Conservation (phyloP, 2,329 filamentous ascomycete genomes). For the Calycina herbarum region DNA sequence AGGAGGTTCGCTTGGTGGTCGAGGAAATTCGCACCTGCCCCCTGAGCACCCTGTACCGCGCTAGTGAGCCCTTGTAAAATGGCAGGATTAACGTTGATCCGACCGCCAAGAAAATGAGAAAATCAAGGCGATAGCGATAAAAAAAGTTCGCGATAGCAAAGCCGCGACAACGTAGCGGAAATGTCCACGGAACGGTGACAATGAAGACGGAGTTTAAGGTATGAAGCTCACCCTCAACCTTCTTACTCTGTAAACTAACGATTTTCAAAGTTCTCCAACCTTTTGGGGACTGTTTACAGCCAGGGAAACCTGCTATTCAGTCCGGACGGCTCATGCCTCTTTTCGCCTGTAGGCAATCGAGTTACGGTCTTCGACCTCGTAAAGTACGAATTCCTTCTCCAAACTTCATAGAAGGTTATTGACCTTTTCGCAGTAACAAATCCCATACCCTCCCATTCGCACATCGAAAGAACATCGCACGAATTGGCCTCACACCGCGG, state of each 20-base stretch:
- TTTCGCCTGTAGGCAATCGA: slow-evolving; percentile 94
- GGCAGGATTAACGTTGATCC: slow-evolving; percentile 17
- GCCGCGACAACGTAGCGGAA: slow-evolving; percentile 15
- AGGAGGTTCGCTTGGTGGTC: slow-evolving; percentile 18
- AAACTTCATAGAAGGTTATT: slow-evolving; percentile 10
- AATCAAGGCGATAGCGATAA: slow-evolving; percentile 15
- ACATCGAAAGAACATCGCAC: slow-evolving; percentile 89
- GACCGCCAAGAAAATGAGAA: slow-evolving; percentile 11
- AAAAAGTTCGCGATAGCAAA: slow-evolving; percentile 23
- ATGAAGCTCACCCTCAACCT: slow-evolving; percentile 26
- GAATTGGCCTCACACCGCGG: slow-evolving; percentile 82
- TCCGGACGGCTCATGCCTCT: slow-evolving; percentile 91
- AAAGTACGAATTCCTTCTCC: slow-evolving; percentile 59
- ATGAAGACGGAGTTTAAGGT: slow-evolving; percentile 99
- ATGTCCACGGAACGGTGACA: slow-evolving; percentile 41
- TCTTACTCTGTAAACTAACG: no score
- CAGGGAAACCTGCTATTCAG: slow-evolving; percentile 97
- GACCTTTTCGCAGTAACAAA: slow-evolving; percentile 63
- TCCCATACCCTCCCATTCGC: slow-evolving; percentile 85
- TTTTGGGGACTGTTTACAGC: slow-evolving; percentile 97
- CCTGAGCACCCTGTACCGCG: slow-evolving; percentile 17
- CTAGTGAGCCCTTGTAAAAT: slow-evolving; percentile 9
- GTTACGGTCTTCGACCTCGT: slow-evolving; percentile 96
- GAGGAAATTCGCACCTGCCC: slow-evolving; percentile 20
- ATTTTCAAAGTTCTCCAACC: slow-evolving; percentile 85